Base-by-base conservation (phyloP, 331 rosid species). In the Rhamnella rubrinervis region DNA sequence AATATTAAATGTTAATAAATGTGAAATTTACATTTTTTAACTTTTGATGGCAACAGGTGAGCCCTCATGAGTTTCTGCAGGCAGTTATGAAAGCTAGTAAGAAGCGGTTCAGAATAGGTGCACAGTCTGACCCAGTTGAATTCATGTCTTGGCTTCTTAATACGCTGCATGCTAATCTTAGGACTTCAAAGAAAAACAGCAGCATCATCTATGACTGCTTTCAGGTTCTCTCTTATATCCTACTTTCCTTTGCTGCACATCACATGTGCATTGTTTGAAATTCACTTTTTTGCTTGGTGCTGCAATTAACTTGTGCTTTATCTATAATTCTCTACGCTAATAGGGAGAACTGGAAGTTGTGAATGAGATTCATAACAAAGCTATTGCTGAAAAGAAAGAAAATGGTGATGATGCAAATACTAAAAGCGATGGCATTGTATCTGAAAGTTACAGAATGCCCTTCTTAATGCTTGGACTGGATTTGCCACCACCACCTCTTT, bases 11-110 rank as follows among this genome's bases (percentile, higher is more conserved):
- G 59, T 55, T 62, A 25, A 53, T 38, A 6, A 78, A 70, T 20
- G 46, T 63, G 73, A 58, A 72, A 53, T 18, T 39, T 69, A 62
- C 61, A 40, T 62, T 68, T 66, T 19, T 78, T 23, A 26, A 72
- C 16, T 55, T 53, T 63, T 5, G 37, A 46, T 79, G 40, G 75
- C 66, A 71, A 67, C 82, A 93, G 98, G 97, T 93, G 70, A 93
- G 98, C 74, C 98, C 97, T 1, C 97, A 91, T 5, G 98, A 93
- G 73, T 91, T 93, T 82, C 86, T 91, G 44, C 98, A 93, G 77
- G 98, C 98, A 49, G 97, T 93, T 73, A 93, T 93, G 98, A 91
- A 88, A 86, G 89, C 98, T 65, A 93, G 98, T 80, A 91, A 91
- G 71, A 93, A 93, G 77, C 70, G 91, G 47, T 93, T 93, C 73